Evolutionary conservation across 495 filamentous ascomycete genomes (phyloP).

Genomic region (Penicillium longicatenatum): DNA sequence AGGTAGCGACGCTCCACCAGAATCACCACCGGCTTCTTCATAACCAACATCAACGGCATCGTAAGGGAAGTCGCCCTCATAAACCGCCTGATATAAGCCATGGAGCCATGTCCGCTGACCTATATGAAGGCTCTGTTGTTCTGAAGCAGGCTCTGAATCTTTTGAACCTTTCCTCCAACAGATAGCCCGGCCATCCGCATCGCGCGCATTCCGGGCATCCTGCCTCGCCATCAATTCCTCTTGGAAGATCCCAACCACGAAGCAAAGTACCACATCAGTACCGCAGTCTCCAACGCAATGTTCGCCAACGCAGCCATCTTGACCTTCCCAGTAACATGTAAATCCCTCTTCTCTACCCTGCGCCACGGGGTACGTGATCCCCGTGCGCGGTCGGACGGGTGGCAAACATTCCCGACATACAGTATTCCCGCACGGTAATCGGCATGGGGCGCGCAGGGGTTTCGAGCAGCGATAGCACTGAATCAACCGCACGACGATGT

Average conservation of each 20-base stretch:
- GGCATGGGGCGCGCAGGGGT: conserved; percentile 67
- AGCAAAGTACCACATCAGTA: conserved; percentile 72
- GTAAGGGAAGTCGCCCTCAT: conserved; percentile 33
- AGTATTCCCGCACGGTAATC: conserved; percentile 80
- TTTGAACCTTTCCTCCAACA: conserved; percentile 38
- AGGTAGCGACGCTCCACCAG: conserved; percentile 13
- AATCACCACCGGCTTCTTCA: conserved; percentile 34
- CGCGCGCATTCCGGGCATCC: conserved; percentile 26
- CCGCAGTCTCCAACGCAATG: conserved; percentile 78
- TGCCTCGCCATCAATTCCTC: conserved; percentile 38
- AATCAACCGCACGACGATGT: conserved; percentile 64
- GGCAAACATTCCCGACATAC: conserved; percentile 79
- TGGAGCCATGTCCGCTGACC: conserved; percentile 22
- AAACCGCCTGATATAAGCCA: conserved; percentile 34
- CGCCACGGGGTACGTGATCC: conserved; percentile 73
- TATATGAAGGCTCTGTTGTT: conserved; percentile 20
- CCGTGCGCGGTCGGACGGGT: conserved; percentile 55
- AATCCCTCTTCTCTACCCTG: conserved; percentile 67
- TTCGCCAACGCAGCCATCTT: conserved; percentile 56
- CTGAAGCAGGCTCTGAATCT: background rate
- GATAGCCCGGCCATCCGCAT: conserved; percentile 43
- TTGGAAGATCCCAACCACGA: conserved; percentile 58
- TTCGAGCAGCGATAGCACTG: conserved; percentile 76
- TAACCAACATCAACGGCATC: conserved; percentile 56
- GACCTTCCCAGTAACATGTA: conserved; percentile 63